phyloP scores from a whole-genome alignment of 2,329 filamentous ascomycete species.

The Alternaria postmessia region DNA sequence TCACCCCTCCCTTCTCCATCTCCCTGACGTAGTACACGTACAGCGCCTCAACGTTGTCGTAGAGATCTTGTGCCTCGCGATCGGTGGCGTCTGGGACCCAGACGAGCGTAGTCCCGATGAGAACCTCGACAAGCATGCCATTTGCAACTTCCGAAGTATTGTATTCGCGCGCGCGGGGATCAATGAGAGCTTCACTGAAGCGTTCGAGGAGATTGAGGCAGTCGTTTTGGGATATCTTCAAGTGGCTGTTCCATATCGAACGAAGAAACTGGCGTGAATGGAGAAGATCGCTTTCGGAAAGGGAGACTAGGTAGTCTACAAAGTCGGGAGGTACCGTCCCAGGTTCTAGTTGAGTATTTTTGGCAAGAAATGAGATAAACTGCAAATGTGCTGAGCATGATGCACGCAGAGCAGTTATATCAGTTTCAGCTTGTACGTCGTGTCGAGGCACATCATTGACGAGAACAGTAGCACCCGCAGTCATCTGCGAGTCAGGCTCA shows the following conservation, averaged over 20 bases:
- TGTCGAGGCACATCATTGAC: constrained; percentile 57
- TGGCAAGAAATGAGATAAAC: constrained; percentile 33
- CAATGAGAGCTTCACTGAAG: constrained; percentile 42
- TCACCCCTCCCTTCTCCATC: constrained; percentile 71
- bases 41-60: constrained; percentile 74
- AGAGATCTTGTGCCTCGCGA: constrained; percentile 54
- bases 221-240: constrained; percentile 32
- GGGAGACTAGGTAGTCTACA: constrained; percentile 36
- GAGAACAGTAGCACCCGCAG: constrained; percentile 52
- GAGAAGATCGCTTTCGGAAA: constrained; percentile 42
- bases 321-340: constrained; percentile 37
- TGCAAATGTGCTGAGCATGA: constrained; percentile 41
- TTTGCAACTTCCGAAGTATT: constrained; percentile 51
- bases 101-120: constrained; percentile 39
- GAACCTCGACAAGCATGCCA: constrained; percentile 45
- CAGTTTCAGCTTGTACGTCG: constrained; percentile 44
- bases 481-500: constrained; percentile 68
- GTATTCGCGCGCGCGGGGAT: constrained; percentile 46
- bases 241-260: constrained; percentile 32
- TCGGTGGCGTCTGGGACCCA: constrained; percentile 37
- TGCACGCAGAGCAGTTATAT: constrained; percentile 39
- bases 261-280: constrained; percentile 41
- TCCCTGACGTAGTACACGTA: constrained; percentile 79
- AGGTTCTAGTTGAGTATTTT: constrained; percentile 16
- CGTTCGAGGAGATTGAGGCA: constrained; percentile 42